A percentile compares a stretch with the other conserved stretches of the same genome.
Conservation (phyloP, 768 basidiomycete species). For the Leccinum disarticulatum region DNA sequence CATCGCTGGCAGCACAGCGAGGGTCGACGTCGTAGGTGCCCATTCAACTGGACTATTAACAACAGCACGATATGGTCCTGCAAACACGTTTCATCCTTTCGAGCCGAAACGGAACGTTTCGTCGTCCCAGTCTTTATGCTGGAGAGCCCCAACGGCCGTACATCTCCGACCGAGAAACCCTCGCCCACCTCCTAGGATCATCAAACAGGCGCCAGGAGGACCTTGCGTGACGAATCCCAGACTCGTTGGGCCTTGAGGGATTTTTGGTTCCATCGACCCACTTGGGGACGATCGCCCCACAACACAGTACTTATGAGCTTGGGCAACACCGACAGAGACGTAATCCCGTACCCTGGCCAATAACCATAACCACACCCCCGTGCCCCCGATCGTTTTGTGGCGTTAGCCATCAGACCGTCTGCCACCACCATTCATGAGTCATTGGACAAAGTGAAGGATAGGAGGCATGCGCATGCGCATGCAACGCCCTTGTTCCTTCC, state of each 20-base stretch:
- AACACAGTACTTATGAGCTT: background rate
- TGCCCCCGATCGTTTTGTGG: conserved; percentile 21
- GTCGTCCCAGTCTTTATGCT: background rate
- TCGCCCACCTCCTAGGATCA: background rate
- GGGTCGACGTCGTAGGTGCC: background rate
- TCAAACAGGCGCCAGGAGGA: background rate
- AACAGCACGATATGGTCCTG: conserved; percentile 3
- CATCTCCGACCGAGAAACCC: conserved; percentile 1
- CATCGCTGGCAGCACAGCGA: conserved; percentile 1
- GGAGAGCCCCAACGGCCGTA: background rate
- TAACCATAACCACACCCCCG: conserved; percentile 1
- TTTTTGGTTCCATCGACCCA: background rate
- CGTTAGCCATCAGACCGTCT: background rate
- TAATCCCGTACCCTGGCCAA: conserved; percentile 7
- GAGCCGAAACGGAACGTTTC: background rate
- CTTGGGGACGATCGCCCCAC: background rate
- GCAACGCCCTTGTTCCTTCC: conserved; percentile 14
- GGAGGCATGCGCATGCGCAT: background rate
- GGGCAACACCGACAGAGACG: conserved; percentile 10
- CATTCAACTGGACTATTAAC: conserved; percentile 10
- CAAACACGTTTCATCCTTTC: conserved; percentile 12
- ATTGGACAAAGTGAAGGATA: background rate
- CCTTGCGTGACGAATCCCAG: background rate
- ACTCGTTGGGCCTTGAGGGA: background rate
- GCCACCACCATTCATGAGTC: conserved; percentile 3